Evolutionary conservation across 768 basidiomycete species (phyloP).

Genomic region (Epithele typhae): DNA sequence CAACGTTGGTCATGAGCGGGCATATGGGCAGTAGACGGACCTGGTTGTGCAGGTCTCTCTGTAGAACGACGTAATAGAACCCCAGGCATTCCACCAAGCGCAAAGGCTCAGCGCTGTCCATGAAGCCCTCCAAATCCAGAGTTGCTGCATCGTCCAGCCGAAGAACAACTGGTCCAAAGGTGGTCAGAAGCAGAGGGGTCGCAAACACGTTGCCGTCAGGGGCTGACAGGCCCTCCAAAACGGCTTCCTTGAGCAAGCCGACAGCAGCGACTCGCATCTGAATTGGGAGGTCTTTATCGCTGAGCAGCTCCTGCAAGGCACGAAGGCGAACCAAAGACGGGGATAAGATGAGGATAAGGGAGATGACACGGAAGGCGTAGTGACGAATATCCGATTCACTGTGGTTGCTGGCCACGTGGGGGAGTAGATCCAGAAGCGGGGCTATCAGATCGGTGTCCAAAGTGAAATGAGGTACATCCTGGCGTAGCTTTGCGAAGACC

Average conservation of each 20-base stretch:
- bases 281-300: conserved; percentile 45
- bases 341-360: conserved; percentile 44
- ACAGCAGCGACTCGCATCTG: conserved; percentile 70
- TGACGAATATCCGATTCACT: conserved; percentile 55
- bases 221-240: conserved; percentile 43
- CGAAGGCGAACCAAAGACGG: conserved; percentile 48
- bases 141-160: conserved; percentile 51
- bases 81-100: conserved; percentile 63
- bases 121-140: conserved; percentile 40
- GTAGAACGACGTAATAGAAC: conserved; percentile 62
- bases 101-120: conserved; percentile 54
- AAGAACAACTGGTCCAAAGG: conserved; percentile 59
- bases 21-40: conserved; percentile 30
- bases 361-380: conserved; percentile 56
- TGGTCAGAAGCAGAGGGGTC: conserved; percentile 49
- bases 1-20: not conserved
- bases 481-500: conserved; percentile 17
- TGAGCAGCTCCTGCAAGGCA: conserved; percentile 47
- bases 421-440: conserved; percentile 47
- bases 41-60: conserved; percentile 52
- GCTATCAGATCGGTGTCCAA: conserved; percentile 41
- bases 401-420: conserved; percentile 57
- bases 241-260: conserved; percentile 63
- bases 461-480: conserved; percentile 11
- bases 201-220: conserved; percentile 41